Evolutionary conservation across 371 early-diverging fungal genomes (phyloP).

Genomic region (Mortierella sp.): DNA sequence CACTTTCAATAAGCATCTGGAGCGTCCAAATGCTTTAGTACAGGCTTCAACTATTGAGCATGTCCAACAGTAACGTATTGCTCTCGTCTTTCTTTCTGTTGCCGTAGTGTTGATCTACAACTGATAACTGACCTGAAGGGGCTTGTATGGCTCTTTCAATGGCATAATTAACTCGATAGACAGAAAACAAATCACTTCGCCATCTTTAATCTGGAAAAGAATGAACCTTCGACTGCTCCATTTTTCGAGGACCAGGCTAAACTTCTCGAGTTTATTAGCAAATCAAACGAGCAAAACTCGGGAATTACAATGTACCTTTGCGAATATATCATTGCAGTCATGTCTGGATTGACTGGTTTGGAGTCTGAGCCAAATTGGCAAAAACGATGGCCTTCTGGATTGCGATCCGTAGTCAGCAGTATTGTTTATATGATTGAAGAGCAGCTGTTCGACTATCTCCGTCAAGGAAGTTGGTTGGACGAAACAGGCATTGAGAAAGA

Average conservation of each 20-base stretch:
- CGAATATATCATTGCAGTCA: constrained; percentile 37
- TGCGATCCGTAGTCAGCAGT: constrained; percentile 16
- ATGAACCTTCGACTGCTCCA: background rate
- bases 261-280: constrained; percentile 47
- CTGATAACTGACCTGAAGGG: background rate
- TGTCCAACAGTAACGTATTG: constrained; percentile 39
- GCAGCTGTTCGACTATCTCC: constrained; percentile 39
- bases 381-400: constrained; percentile 31
- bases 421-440: constrained; percentile 31
- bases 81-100: background rate
- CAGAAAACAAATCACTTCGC: constrained; percentile 56
- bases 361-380: constrained; percentile 33
- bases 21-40: constrained; percentile 42
- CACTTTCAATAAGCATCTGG: constrained; percentile 46
- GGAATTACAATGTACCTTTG: constrained; percentile 60
- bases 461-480: constrained; percentile 15
- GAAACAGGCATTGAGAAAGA: background rate
- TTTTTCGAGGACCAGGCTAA: constrained; percentile 21
- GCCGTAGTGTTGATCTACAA: background rate
- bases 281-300: constrained; percentile 59
- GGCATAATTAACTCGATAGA: constrained; percentile 1
- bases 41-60: constrained; percentile 48
- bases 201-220: constrained; percentile 42
- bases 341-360: constrained; percentile 12
- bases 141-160: background rate